A percentile compares a stretch with the other conserved stretches of the same genome.
phyloP scores from a whole-genome alignment of 768 basidiomycete genomes.

The Boletus sp. region DNA sequence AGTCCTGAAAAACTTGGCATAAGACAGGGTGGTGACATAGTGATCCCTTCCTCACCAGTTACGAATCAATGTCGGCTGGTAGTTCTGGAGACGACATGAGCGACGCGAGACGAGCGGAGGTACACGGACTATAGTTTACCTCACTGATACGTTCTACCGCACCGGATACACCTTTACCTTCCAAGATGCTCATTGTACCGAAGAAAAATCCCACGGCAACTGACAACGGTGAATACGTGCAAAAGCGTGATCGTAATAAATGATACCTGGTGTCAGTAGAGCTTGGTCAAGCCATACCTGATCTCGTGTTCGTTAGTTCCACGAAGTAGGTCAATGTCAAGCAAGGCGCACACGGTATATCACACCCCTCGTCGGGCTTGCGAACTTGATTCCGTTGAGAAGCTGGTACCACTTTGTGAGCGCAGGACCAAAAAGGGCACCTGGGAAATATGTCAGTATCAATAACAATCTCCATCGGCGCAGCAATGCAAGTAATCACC shows the following conservation, averaged over 20 bases:
- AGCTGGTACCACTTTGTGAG: conserved; percentile 81
- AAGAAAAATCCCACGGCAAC: conserved; percentile 57
- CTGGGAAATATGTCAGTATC: conserved; percentile 27
- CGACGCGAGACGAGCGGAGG: neutral
- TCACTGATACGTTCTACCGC: conserved; percentile 47
- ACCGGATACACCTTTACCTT: conserved; percentile 59
- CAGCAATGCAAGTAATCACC: conserved; percentile 36
- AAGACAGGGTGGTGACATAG: neutral
- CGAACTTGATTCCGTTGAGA: conserved; percentile 68
- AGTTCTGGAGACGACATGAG: conserved; percentile 44
- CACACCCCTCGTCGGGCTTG: conserved; percentile 54
- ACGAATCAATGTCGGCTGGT: conserved; percentile 67
- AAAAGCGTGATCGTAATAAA: conserved; percentile 2
- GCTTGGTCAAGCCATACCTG: conserved; percentile 84
- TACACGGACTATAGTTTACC: conserved; percentile 16
- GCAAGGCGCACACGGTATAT: conserved; percentile 53
- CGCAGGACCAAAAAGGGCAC: conserved; percentile 73
- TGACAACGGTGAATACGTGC: conserved; percentile 13
- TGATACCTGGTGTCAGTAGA: conserved; percentile 62
- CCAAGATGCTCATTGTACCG: conserved; percentile 73
- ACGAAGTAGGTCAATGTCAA: neutral
- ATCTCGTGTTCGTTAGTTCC: neutral
- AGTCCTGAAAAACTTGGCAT: conserved; percentile 39
- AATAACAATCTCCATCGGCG: neutral
- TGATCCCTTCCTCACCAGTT: conserved; percentile 54